A percentile compares a stretch with the other conserved stretches of the same genome.
Conservation (phyloP, 2,329 filamentous ascomycete species). For the Leptographium radiaticola region DNA sequence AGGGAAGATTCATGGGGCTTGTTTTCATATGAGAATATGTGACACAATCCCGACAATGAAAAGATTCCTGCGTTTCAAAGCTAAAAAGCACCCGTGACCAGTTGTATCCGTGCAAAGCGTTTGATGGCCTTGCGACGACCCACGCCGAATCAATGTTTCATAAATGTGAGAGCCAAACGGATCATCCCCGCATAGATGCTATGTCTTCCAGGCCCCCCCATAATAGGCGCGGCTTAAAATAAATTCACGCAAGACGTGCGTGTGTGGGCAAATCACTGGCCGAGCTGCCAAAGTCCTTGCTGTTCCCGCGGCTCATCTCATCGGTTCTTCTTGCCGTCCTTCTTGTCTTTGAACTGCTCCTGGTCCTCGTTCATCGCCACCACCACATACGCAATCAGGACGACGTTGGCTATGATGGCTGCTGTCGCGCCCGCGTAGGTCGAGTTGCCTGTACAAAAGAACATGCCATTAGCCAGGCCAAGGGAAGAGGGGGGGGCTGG, state of each 20-base stretch:
- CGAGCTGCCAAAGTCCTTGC: too few species aligned
- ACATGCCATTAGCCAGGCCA: background rate
- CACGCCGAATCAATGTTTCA: too few species aligned
- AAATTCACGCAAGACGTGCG: too few species aligned
- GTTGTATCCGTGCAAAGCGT: too few species aligned
- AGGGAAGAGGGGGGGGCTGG: background rate
- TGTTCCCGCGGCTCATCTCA: slow-evolving; percentile 12
- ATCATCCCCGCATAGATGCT: too few species aligned
- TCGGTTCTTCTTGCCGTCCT: slow-evolving; percentile 36
- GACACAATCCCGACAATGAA: background rate
- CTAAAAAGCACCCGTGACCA: too few species aligned
- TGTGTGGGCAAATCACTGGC: too few species aligned
- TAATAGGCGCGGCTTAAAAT: too few species aligned
- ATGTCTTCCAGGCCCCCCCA: too few species aligned
- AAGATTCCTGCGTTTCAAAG: background rate
- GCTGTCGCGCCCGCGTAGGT: slow-evolving; percentile 78
- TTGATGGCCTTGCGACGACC: too few species aligned
- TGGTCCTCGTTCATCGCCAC: slow-evolving; percentile 84
- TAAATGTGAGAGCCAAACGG: too few species aligned
- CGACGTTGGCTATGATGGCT: slow-evolving; percentile 81
- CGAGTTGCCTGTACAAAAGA: slow-evolving; percentile 53
- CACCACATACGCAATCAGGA: slow-evolving; percentile 79
- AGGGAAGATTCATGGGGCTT: background rate
- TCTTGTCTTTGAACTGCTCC: slow-evolving; percentile 29
- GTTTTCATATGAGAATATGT: background rate